Conservation (phyloP, 2,329 filamentous ascomycete species). For the Aspergillus quadricinctus region DNA sequence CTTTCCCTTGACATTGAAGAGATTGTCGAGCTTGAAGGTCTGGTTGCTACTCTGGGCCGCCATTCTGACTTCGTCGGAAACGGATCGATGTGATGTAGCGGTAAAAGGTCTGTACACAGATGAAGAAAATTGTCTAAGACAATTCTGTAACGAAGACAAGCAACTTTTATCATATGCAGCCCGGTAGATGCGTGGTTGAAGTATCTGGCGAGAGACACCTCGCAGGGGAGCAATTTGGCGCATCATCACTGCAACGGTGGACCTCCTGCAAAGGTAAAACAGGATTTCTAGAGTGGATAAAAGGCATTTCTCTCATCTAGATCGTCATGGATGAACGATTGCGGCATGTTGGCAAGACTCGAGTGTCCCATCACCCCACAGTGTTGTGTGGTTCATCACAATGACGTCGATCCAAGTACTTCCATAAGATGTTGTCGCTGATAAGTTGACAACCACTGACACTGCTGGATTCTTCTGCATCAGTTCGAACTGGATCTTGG, state of each 20-base stretch:
- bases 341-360: too few relatives aligned
- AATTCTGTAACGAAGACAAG: neutral
- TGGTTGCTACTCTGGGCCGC: conserved; percentile 33
- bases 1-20: conserved; percentile 53
- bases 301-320: neutral
- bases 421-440: neutral
- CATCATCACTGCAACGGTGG: neutral
- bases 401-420: conserved; percentile 7
- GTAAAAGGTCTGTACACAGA: neutral
- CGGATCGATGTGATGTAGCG: neutral
- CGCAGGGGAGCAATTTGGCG: neutral
- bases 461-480: too few relatives aligned
- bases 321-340: neutral
- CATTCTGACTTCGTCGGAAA: conserved; percentile 12
- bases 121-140: neutral
- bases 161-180: neutral
- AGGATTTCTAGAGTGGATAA: neutral
- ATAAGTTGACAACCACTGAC: neutral
- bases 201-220: neutral
- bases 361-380: neutral
- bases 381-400: conserved; percentile 4
- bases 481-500: too few relatives aligned
- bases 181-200: neutral
- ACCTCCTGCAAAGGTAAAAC: neutral
- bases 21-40: conserved; percentile 47